Conservation (phyloP, 345 rosid species). For the Brassica juncea region DNA sequence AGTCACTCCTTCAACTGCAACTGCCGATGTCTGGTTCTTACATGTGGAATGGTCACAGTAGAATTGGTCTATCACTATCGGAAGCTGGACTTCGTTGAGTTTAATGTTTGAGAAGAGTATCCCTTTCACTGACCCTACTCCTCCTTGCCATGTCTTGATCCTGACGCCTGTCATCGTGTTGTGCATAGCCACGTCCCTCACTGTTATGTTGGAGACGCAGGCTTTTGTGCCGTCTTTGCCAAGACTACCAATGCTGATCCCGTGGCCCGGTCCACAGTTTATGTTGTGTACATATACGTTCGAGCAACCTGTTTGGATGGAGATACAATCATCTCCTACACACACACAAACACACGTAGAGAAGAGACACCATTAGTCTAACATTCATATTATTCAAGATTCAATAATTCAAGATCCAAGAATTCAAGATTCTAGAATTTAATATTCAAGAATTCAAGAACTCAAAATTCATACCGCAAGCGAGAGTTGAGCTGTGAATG, state of each 20-base stretch:
- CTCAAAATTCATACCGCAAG: constrained; percentile 63
- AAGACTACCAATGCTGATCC: constrained; percentile 94
- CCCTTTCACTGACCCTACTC: constrained; percentile 83
- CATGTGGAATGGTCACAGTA: constrained; percentile 83
- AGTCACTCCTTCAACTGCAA: constrained; percentile 82
- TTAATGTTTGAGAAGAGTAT: constrained; percentile 88
- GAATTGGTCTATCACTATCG: constrained; percentile 85
- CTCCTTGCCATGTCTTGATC: constrained; percentile 99
- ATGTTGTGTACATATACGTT: constrained; percentile 81
- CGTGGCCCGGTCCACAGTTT: constrained; percentile 97
- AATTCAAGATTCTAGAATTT: background rate
- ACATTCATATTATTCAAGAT: constrained; percentile 10
- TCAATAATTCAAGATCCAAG: background rate
- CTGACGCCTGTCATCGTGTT: constrained; percentile 91
- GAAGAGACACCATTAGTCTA: background rate
- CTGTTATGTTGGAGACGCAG: constrained; percentile 91
- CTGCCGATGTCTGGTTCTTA: constrained; percentile 83
- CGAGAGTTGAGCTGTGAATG: constrained; percentile 68
- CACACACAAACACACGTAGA: constrained; percentile 13
- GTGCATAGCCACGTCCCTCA: constrained; percentile 74
- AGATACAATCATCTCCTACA: constrained; percentile 94
- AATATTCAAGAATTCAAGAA: background rate
- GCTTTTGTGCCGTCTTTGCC: constrained; percentile 82
- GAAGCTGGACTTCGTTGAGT: constrained; percentile 83
- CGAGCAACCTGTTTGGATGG: constrained; percentile 93